Evolutionary conservation across 257 asterid species (phyloP), one percentile per base, ranked within the genome.

Genomic region (Avicennia marina): DNA sequence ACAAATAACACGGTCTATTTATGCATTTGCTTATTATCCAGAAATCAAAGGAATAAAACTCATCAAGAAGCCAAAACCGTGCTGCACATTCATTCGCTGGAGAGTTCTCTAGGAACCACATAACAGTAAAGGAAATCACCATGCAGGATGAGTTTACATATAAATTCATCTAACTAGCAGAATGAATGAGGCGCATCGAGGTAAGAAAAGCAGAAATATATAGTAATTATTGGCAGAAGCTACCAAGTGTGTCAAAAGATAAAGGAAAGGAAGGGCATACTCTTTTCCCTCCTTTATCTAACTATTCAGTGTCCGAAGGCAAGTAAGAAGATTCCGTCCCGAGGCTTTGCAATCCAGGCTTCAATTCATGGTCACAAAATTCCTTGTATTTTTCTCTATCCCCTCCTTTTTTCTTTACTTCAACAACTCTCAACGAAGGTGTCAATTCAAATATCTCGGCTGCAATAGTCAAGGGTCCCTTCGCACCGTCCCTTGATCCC

Each of bases 371-470:
- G 63, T 82, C 72, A 55, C 84, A 81, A 62, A 90, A 90, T 25
- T 90, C 94, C 56, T 87, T 91, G 15, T 77, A 90, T 69, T 87
- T 96, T 48, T 27, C 33, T 68, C 69, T 76, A 62, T 87, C 90
- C 9, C 98, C 98, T 29, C 91, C 96, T 76, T 84, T 90, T 81
- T 74, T 87, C 78, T 54, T 84, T 75, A 90, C 90, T 75, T 90
- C 98, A 56, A 90, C 89, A 44, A 90, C 94, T 79, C 90, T 84
- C 71, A 90, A 70, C 1, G 85, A 70, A 1, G 98, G 90, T 11
- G 98, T 90, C 74, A 90, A 63, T 64, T 90, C 98, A 56, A 90
- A 90, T 61, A 90, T 81, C 84, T 90, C 98, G 26, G 85, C 98
- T 41, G 94, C 91, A 77, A 90, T 76, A 9, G 95, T 77, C 71